phyloP scores from a whole-genome alignment of 176 grass and related monocot species.

The Poa annua region DNA sequence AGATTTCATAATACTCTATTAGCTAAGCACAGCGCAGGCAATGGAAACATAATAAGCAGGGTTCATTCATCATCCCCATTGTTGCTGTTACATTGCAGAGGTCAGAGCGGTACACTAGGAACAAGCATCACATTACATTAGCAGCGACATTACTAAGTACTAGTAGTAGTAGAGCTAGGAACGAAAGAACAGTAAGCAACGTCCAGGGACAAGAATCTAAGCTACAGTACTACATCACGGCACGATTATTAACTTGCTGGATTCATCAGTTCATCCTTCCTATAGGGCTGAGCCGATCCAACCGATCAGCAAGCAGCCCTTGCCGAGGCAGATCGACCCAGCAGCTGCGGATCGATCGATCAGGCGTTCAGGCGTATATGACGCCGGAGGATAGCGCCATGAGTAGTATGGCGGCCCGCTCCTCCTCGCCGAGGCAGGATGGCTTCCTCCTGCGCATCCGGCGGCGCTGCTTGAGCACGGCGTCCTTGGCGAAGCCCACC shows the following conservation, averaged over 20 bases:
- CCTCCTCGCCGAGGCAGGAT: slow-evolving; percentile 60
- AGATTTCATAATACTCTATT: neutral
- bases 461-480: slow-evolving; percentile 52
- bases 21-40: neutral
- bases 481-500: slow-evolving; percentile 54
- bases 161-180: neutral
- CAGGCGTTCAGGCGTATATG: slow-evolving; percentile 69
- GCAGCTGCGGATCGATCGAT: too few relatives aligned
- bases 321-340: too few relatives aligned
- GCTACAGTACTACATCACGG: neutral
- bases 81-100: neutral
- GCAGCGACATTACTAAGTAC: neutral
- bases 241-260: slow-evolving; percentile 6
- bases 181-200: slow-evolving; percentile 8
- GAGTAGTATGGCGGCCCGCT: slow-evolving; percentile 73
- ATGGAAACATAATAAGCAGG: neutral
- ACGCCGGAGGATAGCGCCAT: slow-evolving; percentile 83
- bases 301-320: too few relatives aligned
- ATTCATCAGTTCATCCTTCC: too few relatives aligned
- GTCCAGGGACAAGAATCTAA: neutral
- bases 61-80: neutral
- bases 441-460: slow-evolving; percentile 51
- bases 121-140: neutral
- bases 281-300: too few relatives aligned
- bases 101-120: neutral